Conservation (phyloP, 2,329 filamentous ascomycete genomes). For the Arthrobotrys iridis region DNA sequence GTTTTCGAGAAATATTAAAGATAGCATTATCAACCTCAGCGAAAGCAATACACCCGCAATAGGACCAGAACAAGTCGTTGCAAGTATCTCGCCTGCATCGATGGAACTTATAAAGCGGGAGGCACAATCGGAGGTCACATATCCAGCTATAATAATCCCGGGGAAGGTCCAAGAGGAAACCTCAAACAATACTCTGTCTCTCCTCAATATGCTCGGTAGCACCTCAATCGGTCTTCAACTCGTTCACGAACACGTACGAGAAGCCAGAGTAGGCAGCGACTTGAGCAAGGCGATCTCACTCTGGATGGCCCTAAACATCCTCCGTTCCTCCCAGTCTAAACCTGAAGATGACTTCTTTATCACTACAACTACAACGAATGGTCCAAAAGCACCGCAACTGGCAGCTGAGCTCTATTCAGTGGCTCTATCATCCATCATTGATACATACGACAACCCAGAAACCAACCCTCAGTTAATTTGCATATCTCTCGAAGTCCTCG, state of each 20-base stretch:
- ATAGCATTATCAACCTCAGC: conserved; percentile 71
- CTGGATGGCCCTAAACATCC: conserved; percentile 58
- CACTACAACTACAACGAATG: conserved; percentile 60
- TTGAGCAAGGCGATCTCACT: conserved; percentile 55
- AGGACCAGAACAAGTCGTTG: conserved; percentile 24
- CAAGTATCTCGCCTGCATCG: conserved; percentile 40
- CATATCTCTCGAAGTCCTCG: conserved; percentile 80
- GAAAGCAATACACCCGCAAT: conserved; percentile 53
- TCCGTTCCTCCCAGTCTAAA: conserved; percentile 59
- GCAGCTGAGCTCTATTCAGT: conserved; percentile 74
- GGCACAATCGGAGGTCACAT: conserved; percentile 2
- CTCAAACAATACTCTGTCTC: conserved; percentile 67
- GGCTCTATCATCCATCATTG: conserved; percentile 71
- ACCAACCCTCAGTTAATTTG: conserved; percentile 66
- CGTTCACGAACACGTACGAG: conserved; percentile 56
- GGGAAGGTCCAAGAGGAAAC: conserved; percentile 75
- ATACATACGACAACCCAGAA: conserved; percentile 64
- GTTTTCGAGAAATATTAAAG: conserved; percentile 75
- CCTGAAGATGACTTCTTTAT: conserved; percentile 64
- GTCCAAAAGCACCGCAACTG: conserved; percentile 59
- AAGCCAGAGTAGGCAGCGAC: conserved; percentile 52
- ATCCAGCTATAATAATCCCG: conserved; percentile 64
- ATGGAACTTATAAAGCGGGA: conserved; percentile 44
- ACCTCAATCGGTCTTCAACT: conserved; percentile 65
- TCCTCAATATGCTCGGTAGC: conserved; percentile 69